Percentiles rank a stretch among this genome's conserved stretches.
Evolutionary conservation across 305 asterid species (phyloP).

Genomic region (Caryopteris hybrid): DNA sequence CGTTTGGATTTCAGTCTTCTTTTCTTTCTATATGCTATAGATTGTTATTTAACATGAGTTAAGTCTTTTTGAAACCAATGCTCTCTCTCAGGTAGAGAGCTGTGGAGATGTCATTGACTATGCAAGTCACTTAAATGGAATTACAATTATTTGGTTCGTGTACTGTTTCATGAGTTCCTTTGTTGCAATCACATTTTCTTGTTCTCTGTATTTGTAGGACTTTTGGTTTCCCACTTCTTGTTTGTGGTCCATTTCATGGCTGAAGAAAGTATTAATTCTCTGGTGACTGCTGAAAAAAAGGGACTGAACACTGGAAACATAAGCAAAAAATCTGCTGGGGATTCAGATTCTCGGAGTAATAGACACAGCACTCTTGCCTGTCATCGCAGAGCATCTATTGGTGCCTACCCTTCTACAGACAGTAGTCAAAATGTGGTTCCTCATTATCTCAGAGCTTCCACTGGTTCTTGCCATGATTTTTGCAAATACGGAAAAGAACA

Average conservation of each 20-base stretch:
- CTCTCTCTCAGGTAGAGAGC: not conserved
- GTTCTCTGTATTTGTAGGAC: slow-evolving; percentile 25
- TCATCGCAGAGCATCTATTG: slow-evolving; percentile 33
- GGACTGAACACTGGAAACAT: slow-evolving; percentile 19
- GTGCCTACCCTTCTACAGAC: slow-evolving; percentile 24
- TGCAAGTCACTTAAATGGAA: not conserved
- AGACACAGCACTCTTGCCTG: slow-evolving; percentile 12
- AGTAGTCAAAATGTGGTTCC: slow-evolving; percentile 38
- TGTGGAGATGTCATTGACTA: not conserved
- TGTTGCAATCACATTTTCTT: not conserved
- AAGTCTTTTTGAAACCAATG: not conserved
- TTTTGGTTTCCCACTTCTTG: slow-evolving; percentile 15
- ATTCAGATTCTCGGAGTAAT: slow-evolving; percentile 16
- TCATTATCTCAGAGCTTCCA: slow-evolving; percentile 72
- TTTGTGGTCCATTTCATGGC: slow-evolving; percentile 42
- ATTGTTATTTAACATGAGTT: not conserved
- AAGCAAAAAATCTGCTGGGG: slow-evolving; percentile 12
- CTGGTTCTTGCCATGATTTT: slow-evolving; percentile 90
- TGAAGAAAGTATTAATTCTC: slow-evolving; percentile 37
- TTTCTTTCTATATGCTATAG: not conserved
- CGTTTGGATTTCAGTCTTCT: not conserved
- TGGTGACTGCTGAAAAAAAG: slow-evolving; percentile 20
- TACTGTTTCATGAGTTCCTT: not conserved
- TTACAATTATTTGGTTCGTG: not conserved
- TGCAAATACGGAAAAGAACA: slow-evolving; percentile 71